phyloP scores from a whole-genome alignment of 2,329 filamentous ascomycete species.

The Claviceps sp. region DNA sequence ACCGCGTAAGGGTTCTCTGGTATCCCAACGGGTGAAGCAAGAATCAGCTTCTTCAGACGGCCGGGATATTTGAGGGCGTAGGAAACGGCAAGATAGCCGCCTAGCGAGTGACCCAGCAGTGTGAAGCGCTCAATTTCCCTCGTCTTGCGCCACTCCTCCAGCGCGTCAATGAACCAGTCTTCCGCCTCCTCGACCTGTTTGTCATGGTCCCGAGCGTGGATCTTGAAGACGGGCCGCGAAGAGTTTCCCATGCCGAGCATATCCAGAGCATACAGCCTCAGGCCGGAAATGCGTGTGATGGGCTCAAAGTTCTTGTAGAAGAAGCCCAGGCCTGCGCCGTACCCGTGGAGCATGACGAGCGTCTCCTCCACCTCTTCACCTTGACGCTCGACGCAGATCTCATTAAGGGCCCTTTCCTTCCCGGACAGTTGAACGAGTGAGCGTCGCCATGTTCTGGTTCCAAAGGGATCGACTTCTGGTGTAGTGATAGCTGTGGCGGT shows the following conservation, averaged over 20 bases:
- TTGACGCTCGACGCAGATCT: conserved; percentile 77
- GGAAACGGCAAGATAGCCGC: conserved; percentile 86
- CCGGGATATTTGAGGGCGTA: conserved; percentile 96
- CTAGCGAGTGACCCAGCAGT: conserved; percentile 80
- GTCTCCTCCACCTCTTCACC: conserved; percentile 72
- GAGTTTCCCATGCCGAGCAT: conserved; percentile 92
- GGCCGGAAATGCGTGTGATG: conserved; percentile 62
- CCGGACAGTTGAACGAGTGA: conserved; percentile 74
- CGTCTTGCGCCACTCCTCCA: conserved; percentile 89
- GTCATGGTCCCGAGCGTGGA: conserved; percentile 68
- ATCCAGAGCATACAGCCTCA: conserved; percentile 88
- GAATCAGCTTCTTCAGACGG: conserved; percentile 85
- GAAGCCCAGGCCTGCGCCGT: conserved; percentile 90
- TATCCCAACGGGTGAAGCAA: conserved; percentile 87
- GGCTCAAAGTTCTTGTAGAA: conserved; percentile 98
- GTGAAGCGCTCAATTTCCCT: conserved; percentile 89
- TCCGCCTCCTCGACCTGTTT: conserved; percentile 81
- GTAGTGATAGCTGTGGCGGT: conserved; percentile 16
- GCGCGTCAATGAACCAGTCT: conserved; percentile 86
- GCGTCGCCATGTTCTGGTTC: conserved; percentile 74
- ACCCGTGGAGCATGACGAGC: conserved; percentile 91
- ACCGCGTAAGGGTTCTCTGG: conserved; percentile 90
- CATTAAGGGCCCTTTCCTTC: conserved; percentile 78
- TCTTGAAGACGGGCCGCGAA: conserved; percentile 67
- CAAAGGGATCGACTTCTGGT: conserved; percentile 56